Evolutionary conservation across 2,329 filamentous ascomycete species (phyloP).

Genomic region (Mycosphaerella arachidis): DNA sequence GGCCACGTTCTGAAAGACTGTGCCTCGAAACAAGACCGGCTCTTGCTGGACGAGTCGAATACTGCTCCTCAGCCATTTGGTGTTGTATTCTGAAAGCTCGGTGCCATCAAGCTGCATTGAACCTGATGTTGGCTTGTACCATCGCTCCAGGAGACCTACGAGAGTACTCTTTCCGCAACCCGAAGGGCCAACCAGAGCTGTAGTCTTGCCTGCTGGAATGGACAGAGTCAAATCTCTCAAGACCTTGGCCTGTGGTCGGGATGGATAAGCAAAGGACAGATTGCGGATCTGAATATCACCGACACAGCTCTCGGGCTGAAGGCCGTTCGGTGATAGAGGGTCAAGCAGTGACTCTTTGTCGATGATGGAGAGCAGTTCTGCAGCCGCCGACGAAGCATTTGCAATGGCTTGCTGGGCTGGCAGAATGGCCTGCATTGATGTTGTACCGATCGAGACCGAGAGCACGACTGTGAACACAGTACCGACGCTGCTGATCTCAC

Average conservation of each 20-base stretch:
- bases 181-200: slow-evolving; percentile 41
- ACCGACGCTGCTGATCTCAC: slow-evolving; percentile 31
- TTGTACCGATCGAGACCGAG: slow-evolving; percentile 35
- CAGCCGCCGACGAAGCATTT: slow-evolving; percentile 40
- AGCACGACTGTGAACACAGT: slow-evolving; percentile 35
- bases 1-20: slow-evolving; percentile 35
- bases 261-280: slow-evolving; percentile 69
- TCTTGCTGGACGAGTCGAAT: slow-evolving; percentile 37
- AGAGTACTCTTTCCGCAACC: slow-evolving; percentile 39
- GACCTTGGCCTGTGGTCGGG: slow-evolving; percentile 36
- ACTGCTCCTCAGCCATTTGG: slow-evolving; percentile 32
- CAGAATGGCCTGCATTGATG: slow-evolving; percentile 36
- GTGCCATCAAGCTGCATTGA: slow-evolving; percentile 32
- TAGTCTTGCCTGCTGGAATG: slow-evolving; percentile 41
- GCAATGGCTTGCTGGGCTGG: slow-evolving; percentile 41
- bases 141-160: slow-evolving; percentile 34
- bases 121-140: slow-evolving; percentile 31
- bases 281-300: slow-evolving; percentile 58
- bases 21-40: slow-evolving; percentile 33
- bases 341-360: slow-evolving; percentile 40
- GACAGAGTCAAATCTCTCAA: slow-evolving; percentile 34
- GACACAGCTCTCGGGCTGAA: slow-evolving; percentile 18
- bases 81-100: slow-evolving; percentile 29
- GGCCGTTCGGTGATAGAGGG: slow-evolving; percentile 29
- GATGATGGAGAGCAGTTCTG: slow-evolving; percentile 41